These are phyloP conservation scores for Gnomoniopsis smithogilvyi DNA, from an alignment of 2,329 filamentous ascomycete species.

Conservation along the genomic window DNA sequence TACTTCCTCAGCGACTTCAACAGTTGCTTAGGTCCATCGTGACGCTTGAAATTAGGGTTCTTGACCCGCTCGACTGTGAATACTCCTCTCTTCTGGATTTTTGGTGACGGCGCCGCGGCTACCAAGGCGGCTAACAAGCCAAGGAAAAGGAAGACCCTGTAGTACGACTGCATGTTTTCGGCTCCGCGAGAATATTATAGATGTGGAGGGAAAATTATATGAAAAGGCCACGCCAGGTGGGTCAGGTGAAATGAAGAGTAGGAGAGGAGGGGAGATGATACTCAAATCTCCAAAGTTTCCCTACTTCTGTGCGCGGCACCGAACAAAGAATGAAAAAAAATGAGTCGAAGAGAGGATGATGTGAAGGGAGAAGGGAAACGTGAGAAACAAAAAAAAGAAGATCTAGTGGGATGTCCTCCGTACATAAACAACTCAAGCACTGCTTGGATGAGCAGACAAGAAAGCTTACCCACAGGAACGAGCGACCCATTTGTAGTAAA, in stretches of 20 bases:
- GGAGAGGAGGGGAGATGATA: conserved; percentile 8
- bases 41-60: conserved; percentile 51
- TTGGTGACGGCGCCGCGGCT: conserved; percentile 39
- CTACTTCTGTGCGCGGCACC: conserved; percentile 13
- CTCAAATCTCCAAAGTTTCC: conserved; percentile 11
- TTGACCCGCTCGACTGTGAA: conserved; percentile 60
- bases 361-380: background rate
- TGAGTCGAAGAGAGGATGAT: background rate
- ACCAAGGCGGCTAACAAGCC: conserved; percentile 45
- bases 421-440: conserved; percentile 12
- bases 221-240: conserved; percentile 26
- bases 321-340: conserved; percentile 9
- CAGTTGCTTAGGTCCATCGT: conserved; percentile 59
- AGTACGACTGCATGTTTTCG: conserved; percentile 23
- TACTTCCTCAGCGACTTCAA: conserved; percentile 68
- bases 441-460: background rate
- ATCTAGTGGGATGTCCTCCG: background rate
- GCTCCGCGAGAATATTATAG: background rate
- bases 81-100: conserved; percentile 46
- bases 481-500: conserved; percentile 1
- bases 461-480: background rate
- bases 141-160: conserved; percentile 35
- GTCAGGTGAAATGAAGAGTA: conserved; percentile 4
- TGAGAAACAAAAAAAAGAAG: background rate
- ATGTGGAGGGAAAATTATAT: background rate